Evolutionary conservation across 1,284 basidiomycete species (phyloP).

Genomic region (Microbotryum scabiosae): DNA sequence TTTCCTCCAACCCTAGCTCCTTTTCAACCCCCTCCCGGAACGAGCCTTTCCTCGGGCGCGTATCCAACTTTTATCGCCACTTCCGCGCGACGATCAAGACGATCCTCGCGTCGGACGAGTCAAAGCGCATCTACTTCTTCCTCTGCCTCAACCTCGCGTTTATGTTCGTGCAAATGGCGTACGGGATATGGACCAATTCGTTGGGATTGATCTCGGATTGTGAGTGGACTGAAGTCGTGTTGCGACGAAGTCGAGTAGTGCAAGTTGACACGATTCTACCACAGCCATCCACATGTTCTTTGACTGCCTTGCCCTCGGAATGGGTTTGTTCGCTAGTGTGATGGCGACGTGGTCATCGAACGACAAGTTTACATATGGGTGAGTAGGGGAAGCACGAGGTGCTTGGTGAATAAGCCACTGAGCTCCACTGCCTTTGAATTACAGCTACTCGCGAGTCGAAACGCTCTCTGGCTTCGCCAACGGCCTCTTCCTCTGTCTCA

Average conservation of each 20-base stretch:
- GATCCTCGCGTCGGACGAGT: constrained; percentile 82
- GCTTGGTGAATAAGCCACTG: background rate
- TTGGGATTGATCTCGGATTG: constrained; percentile 94
- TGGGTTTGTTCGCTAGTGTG: constrained; percentile 90
- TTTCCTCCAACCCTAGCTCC: constrained; percentile 3
- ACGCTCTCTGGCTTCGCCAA: constrained; percentile 97
- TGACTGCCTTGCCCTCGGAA: constrained; percentile 93
- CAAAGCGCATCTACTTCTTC: constrained; percentile 94
- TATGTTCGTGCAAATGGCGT: constrained; percentile 63
- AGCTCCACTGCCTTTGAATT: no score
- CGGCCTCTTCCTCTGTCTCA: constrained; percentile 90
- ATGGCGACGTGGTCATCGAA: constrained; percentile 98
- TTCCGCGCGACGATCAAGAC: constrained; percentile 53
- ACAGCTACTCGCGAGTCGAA: constrained; percentile 92
- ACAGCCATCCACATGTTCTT: constrained; percentile 99
- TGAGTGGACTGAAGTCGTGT: constrained; percentile 42
- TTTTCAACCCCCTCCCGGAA: constrained; percentile 3
- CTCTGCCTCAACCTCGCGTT: constrained; percentile 87
- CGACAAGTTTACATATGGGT: constrained; percentile 91
- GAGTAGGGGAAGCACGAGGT: constrained; percentile 29
- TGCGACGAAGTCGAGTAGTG: background rate
- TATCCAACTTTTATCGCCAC: constrained; percentile 28
- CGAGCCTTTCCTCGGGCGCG: constrained; percentile 15
- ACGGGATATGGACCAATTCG: constrained; percentile 96
- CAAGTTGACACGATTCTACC: background rate